Evolutionary conservation across 345 rosid species (phyloP).

Genomic region (Dimocarpus longan): DNA sequence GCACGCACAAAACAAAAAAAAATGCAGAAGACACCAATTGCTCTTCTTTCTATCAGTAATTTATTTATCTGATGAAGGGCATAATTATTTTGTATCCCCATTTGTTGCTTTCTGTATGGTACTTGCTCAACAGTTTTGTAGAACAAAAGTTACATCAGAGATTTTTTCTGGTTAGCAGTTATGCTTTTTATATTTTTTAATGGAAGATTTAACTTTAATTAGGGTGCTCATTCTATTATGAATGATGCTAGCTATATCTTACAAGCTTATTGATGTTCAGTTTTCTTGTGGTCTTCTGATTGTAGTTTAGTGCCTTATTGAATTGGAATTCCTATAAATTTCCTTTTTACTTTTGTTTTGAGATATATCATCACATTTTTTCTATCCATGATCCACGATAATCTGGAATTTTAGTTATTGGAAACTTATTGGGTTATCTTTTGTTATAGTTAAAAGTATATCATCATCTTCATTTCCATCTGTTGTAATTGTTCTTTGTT

Average conservation of each 20-base stretch:
- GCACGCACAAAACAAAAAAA: background rate
- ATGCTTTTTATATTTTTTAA: background rate
- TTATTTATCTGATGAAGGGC: background rate
- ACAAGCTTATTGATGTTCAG: background rate
- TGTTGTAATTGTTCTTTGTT: constrained; percentile 1
- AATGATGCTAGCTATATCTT: background rate
- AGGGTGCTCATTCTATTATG: constrained; percentile 10
- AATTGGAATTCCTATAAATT: background rate
- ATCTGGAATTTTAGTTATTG: background rate
- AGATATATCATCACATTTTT: background rate
- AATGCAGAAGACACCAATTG: background rate
- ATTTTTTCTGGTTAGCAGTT: background rate
- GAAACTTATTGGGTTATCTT: background rate
- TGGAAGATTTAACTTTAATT: background rate
- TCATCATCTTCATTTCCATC: background rate
- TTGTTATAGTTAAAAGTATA: background rate
- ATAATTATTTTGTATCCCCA: background rate
- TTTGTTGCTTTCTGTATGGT: constrained; percentile 10
- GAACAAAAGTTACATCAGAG: background rate
- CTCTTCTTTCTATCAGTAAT: background rate
- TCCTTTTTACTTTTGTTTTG: background rate
- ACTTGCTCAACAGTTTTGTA: background rate
- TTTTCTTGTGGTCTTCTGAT: background rate
- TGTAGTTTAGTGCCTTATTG: constrained; percentile 7
- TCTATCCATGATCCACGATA: background rate